Conservation (phyloP, 139 green algal genomes). For the Picochlorum sp. region DNA sequence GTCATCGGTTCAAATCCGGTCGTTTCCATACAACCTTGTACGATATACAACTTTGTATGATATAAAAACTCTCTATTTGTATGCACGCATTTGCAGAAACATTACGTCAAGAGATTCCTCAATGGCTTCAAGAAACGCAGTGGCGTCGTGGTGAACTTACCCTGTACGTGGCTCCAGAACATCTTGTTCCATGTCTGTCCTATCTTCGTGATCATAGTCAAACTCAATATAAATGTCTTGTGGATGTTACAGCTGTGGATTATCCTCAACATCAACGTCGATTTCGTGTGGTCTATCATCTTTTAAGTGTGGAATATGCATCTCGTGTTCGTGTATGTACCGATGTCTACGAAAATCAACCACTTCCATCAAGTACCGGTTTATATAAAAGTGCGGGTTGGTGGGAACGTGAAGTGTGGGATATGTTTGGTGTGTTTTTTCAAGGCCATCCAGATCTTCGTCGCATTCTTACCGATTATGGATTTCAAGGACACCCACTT, state of each 20-base stretch:
- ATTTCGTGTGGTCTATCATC: slow-evolving; percentile 44
- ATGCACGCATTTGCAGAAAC: neutral
- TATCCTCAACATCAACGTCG: slow-evolving; percentile 3
- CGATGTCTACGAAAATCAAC: slow-evolving; percentile 31
- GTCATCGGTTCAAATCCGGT: slow-evolving; percentile 34
- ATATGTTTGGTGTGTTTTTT: slow-evolving; percentile 92
- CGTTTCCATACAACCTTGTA: slow-evolving; percentile 6
- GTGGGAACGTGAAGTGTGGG: slow-evolving; percentile 71
- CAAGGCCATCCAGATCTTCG: slow-evolving; percentile 74
- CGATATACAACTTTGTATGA: neutral
- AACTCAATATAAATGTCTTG: slow-evolving; percentile 46
- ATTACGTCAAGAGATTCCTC: slow-evolving; percentile 42
- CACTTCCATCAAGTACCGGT: slow-evolving; percentile 28
- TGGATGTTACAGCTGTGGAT: slow-evolving; percentile 59
- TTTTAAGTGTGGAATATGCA: slow-evolving; percentile 53
- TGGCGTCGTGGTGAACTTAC: slow-evolving; percentile 35
- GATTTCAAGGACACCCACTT: slow-evolving; percentile 78
- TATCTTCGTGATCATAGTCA: slow-evolving; percentile 63
- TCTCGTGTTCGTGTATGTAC: slow-evolving; percentile 40
- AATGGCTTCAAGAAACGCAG: slow-evolving; percentile 55
- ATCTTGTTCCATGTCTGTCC: slow-evolving; percentile 49
- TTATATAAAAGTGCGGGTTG: slow-evolving; percentile 45
- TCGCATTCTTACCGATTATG: slow-evolving; percentile 84
- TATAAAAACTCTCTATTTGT: slow-evolving; percentile 12
- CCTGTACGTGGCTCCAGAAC: slow-evolving; percentile 46